Evolutionary conservation across 1,284 basidiomycete species (phyloP).

Genomic region (Calocybe gambosa): DNA sequence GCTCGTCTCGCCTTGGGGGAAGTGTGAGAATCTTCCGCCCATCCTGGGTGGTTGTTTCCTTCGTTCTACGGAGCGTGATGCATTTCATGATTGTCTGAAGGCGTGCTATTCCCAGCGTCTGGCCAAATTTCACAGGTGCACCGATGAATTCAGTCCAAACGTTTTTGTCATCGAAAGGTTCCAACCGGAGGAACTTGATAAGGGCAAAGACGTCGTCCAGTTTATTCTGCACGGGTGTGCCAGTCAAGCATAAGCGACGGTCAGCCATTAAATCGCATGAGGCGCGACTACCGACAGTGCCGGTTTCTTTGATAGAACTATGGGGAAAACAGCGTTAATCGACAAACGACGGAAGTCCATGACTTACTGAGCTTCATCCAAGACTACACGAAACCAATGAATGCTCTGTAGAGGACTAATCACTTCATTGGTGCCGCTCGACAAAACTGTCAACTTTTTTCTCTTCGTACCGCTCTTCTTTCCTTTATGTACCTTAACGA

Average conservation of each 20-base stretch:
- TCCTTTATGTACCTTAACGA: slow-evolving; percentile 47
- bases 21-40: slow-evolving; percentile 83
- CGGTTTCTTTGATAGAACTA: slow-evolving; percentile 94
- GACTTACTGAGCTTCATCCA: slow-evolving; percentile 96
- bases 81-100: slow-evolving; percentile 97
- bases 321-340: slow-evolving; percentile 8
- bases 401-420: slow-evolving; percentile 91
- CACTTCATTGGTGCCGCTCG: slow-evolving; percentile 46
- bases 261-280: slow-evolving; percentile 94
- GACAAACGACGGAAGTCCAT: not conserved
- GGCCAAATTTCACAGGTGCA: slow-evolving; percentile 85
- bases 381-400: slow-evolving; percentile 95
- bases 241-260: slow-evolving; percentile 89
- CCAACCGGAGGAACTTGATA: slow-evolving; percentile 90
- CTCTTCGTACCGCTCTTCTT: slow-evolving; percentile 62
- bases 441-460: slow-evolving; percentile 50
- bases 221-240: slow-evolving; percentile 98
- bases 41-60: slow-evolving; percentile 79
- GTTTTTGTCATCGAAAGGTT: slow-evolving; percentile 90
- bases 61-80: slow-evolving; percentile 93
- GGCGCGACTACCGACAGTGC: slow-evolving; percentile 90
- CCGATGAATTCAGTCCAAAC: slow-evolving; percentile 93
- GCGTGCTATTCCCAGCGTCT: slow-evolving; percentile 88
- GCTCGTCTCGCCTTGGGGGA: slow-evolving; percentile 82
- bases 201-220: slow-evolving; percentile 96